Conservation (phyloP, 2,329 filamentous ascomycete genomes). For the Ciborinia camelliae region DNA sequence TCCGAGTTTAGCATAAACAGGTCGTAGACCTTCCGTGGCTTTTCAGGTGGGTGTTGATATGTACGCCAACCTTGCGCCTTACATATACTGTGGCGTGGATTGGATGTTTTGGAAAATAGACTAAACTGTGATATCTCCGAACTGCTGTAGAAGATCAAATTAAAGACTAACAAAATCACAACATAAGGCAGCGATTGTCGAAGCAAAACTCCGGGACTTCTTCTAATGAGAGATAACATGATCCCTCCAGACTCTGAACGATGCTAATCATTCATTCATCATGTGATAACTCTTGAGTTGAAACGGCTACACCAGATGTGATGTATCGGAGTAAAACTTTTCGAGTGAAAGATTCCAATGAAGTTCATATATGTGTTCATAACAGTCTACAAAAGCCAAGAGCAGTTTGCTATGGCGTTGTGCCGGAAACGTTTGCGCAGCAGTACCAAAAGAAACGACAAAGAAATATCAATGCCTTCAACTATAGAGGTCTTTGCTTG, state of each 20-base stretch:
- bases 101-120: not conserved
- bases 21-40: constrained; percentile 54
- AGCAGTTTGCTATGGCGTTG: not conserved
- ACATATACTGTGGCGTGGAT: not conserved
- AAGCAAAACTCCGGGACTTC: not conserved
- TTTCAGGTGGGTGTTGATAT: not conserved
- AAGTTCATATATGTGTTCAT: not conserved
- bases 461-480: not conserved
- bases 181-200: not conserved
- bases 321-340: not conserved
- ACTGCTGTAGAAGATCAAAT: not conserved
- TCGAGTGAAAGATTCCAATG: not conserved
- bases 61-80: constrained; percentile 19
- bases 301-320: not conserved
- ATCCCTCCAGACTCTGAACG: not conserved
- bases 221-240: not conserved
- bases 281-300: not conserved
- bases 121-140: not conserved
- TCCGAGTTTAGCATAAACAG: constrained; percentile 61
- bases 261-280: constrained; percentile 13
- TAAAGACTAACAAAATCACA: constrained; percentile 2
- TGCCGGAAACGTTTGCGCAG: not conserved
- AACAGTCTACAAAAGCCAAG: not conserved
- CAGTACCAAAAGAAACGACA: not conserved
- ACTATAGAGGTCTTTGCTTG: not conserved